phyloP scores from a whole-genome alignment of 352 stramenopile genomes.

The Peronospora destructor region DNA sequence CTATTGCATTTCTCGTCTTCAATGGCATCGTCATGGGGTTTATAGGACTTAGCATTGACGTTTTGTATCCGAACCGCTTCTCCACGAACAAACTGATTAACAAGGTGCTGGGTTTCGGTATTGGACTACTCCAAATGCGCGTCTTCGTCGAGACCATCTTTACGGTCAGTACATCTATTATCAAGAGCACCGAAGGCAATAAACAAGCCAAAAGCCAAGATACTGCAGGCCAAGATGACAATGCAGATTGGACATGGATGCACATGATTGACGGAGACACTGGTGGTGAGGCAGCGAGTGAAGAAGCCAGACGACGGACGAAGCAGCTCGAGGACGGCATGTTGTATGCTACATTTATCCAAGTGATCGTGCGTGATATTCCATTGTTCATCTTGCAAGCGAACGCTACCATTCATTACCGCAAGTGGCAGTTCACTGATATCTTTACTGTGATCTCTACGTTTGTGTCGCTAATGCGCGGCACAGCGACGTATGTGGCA shows the following conservation, averaged over 20 bases:
- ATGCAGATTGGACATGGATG: background rate
- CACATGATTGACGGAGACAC: constrained; percentile 5
- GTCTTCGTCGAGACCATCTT: constrained; percentile 53
- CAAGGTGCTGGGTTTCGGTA: constrained; percentile 26
- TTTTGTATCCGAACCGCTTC: constrained; percentile 34
- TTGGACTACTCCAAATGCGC: constrained; percentile 58
- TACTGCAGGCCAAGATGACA: background rate
- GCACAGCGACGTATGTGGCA: constrained; percentile 35
- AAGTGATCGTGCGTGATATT: constrained; percentile 62
- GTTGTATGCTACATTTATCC: constrained; percentile 52
- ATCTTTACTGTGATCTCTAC: constrained; percentile 52
- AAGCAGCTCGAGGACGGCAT: constrained; percentile 29
- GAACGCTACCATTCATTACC: constrained; percentile 76
- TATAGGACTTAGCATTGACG: constrained; percentile 48
- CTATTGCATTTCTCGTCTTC: constrained; percentile 54
- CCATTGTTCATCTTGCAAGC: constrained; percentile 67
- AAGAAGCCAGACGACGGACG: constrained; percentile 1
- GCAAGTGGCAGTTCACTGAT: constrained; percentile 65
- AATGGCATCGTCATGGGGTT: constrained; percentile 57
- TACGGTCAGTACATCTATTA: constrained; percentile 15
- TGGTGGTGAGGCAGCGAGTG: background rate
- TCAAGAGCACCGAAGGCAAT: constrained; percentile 6
- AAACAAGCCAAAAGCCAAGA: background rate
- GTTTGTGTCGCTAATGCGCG: constrained; percentile 42
- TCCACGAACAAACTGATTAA: constrained; percentile 26